Evolutionary conservation across 169 alveolate species (phyloP).

Genomic region (Plasmodium vinckei): DNA sequence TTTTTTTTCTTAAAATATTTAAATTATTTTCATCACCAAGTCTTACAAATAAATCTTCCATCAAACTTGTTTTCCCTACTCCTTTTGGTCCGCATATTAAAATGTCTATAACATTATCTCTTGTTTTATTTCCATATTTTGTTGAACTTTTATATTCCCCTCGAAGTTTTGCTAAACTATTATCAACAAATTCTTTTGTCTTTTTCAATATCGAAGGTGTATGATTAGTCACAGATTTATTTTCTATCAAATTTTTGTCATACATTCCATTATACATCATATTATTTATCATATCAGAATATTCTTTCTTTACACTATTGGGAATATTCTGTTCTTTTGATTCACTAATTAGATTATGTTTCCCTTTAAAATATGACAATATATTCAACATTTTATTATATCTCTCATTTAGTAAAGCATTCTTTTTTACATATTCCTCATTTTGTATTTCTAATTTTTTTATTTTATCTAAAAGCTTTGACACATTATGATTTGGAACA

Average conservation of each 20-base stretch:
- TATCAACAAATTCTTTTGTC: neutral
- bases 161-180: too few species aligned
- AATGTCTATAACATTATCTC: constrained; percentile 50
- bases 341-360: neutral
- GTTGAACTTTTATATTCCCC: neutral
- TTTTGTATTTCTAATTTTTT: constrained; percentile 39
- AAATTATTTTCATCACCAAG: constrained; percentile 66
- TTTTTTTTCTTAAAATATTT: constrained; percentile 29
- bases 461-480: constrained; percentile 15
- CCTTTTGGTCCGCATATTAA: constrained; percentile 76
- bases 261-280: neutral
- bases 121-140: neutral
- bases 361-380: constrained; percentile 15
- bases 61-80: constrained; percentile 76
- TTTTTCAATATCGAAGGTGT: too few species aligned
- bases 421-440: constrained; percentile 19
- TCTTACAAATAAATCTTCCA: constrained; percentile 69
- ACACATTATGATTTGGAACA: neutral
- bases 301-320: too few species aligned
- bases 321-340: neutral
- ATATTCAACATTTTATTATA: constrained; percentile 24
- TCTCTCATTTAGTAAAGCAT: constrained; percentile 19
- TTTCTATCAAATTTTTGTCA: neutral
- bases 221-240: neutral
- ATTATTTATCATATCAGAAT: neutral